A percentile compares a stretch with the other conserved stretches of the same genome.
These are phyloP conservation scores for Penicillium capsulatum DNA, from an alignment of 2,329 filamentous ascomycete species.

Conservation along the genomic window DNA sequence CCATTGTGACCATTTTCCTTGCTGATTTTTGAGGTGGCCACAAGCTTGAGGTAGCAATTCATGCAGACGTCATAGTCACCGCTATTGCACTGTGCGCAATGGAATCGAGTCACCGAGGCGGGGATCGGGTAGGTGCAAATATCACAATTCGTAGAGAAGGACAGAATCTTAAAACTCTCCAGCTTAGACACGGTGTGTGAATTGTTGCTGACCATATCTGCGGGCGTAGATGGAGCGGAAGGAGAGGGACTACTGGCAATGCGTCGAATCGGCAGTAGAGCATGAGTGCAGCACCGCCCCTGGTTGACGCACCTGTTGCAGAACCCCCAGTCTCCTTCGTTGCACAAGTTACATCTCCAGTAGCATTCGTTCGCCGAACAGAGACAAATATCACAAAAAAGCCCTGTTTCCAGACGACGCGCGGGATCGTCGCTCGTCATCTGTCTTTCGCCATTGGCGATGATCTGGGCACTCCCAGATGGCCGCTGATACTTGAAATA, in stretches of 20 bases:
- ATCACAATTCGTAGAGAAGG: slow-evolving; percentile 73
- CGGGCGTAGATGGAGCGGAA: slow-evolving; percentile 12
- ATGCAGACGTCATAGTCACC: slow-evolving; percentile 88
- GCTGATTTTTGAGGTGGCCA: slow-evolving; percentile 61
- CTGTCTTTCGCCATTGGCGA: slow-evolving; percentile 41
- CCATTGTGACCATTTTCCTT: slow-evolving; percentile 71
- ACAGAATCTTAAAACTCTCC: slow-evolving; percentile 61
- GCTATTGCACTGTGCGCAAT: slow-evolving; percentile 71
- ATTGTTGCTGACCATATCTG: slow-evolving; percentile 24
- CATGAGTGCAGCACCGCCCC: slow-evolving; percentile 75
- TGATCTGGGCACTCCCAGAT: slow-evolving; percentile 21
- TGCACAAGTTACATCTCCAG: slow-evolving; percentile 84
- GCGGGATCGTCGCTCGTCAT: slow-evolving; percentile 65
- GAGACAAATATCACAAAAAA: slow-evolving; percentile 76
- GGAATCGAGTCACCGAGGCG: slow-evolving; percentile 65
- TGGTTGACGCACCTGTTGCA: slow-evolving; percentile 84
- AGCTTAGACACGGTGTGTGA: slow-evolving; percentile 36
- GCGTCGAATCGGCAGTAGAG: slow-evolving; percentile 71
- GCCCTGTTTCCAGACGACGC: slow-evolving; percentile 67
- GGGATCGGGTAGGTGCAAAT: slow-evolving; percentile 70
- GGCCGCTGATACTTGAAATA: slow-evolving; percentile 35
- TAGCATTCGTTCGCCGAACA: slow-evolving; percentile 75
- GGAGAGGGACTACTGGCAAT: slow-evolving; percentile 30
- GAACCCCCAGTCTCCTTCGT: slow-evolving; percentile 91
- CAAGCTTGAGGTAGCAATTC: slow-evolving; percentile 68